phyloP scores from a whole-genome alignment of 2,329 filamentous ascomycete species.

The Curvularia eragrostidis region DNA sequence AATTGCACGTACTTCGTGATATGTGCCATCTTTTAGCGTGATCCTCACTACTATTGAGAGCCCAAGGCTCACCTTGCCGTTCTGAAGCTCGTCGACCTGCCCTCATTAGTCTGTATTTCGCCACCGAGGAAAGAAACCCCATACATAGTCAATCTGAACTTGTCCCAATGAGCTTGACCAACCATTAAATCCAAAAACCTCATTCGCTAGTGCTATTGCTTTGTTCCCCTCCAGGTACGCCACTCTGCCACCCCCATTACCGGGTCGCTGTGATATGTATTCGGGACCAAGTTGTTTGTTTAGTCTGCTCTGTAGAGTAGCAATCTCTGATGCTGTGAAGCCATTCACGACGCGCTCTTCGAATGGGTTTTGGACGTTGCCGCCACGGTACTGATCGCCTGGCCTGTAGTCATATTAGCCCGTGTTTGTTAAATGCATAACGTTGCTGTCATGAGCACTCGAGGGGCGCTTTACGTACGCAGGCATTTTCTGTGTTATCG shows the following conservation, averaged over 20 bases:
- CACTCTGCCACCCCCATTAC: conserved; percentile 83
- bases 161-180: conserved; percentile 97
- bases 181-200: conserved; percentile 96
- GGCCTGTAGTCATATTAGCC: conserved; percentile 39
- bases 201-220: conserved; percentile 91
- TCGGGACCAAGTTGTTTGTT: conserved; percentile 95
- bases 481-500: conserved; percentile 39
- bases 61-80: conserved; percentile 80
- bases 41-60: conserved; percentile 90
- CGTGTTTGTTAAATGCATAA: not conserved
- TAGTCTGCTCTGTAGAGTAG: conserved; percentile 82
- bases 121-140: conserved; percentile 26
- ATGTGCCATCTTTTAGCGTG: conserved; percentile 91
- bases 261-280: conserved; percentile 86
- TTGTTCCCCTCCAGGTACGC: conserved; percentile 97
- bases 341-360: conserved; percentile 76
- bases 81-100: conserved; percentile 80
- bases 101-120: conserved; percentile 19
- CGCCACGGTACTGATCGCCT: conserved; percentile 48
- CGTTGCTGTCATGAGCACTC: not conserved
- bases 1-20: conserved; percentile 69
- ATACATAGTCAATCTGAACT: conserved; percentile 88
- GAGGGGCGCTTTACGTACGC: conserved; percentile 34
- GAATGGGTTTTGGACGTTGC: conserved; percentile 73
- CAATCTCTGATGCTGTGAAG: conserved; percentile 90